Evolutionary conservation across 78 protist species (phyloP), one percentile per base, ranked within the genome.

Genomic region (Dictyostelium firmibasis): DNA sequence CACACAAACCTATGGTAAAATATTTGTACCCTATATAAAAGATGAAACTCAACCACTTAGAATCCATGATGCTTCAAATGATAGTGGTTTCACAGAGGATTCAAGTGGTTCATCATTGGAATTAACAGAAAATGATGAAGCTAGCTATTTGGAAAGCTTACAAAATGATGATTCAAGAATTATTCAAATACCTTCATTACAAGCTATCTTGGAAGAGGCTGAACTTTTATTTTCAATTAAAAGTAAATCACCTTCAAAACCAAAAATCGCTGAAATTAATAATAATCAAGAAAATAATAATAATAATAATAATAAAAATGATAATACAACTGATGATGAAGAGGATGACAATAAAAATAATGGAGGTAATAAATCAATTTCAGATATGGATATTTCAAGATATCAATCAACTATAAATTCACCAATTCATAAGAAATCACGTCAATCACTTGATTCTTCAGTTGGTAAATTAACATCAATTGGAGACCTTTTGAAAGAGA

Each of bases 21-120:
- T 89, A 29, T 89, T 64, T 35, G 78, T 89, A 47, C 94, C 94
- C 3, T 88, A 31, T 67, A 20, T 88, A 8, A 47, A 76, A 33
- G 93, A 88, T 79, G 93, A 88, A 64, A 50, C 81, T 8, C 93
- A 88, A 67, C 85, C 86, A 41, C 57, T 88, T 10, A 60, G 84
- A 79, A 25, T 10, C 4, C 43, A 79, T 44, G 84, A 79, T 44
- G 53, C 67, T 11, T 72, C 79, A 31, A 44, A 44, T 79, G 43
- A 27, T 27, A n/a, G 27, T 25, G 27, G 84, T 79, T 25, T 36
- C 27, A 16, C 23, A 20, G 60, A 33, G 18, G 50, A 41, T 16
- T 23, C 25, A 23, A 38, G 57, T 33, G 31, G 57, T 16, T 10
- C 14, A 33, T 72, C 79, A 72, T 72, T 72, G 7, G 79, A 72